Conservation (phyloP, 495 filamentous ascomycete species). For the Antarctomyces pellizariae region DNA sequence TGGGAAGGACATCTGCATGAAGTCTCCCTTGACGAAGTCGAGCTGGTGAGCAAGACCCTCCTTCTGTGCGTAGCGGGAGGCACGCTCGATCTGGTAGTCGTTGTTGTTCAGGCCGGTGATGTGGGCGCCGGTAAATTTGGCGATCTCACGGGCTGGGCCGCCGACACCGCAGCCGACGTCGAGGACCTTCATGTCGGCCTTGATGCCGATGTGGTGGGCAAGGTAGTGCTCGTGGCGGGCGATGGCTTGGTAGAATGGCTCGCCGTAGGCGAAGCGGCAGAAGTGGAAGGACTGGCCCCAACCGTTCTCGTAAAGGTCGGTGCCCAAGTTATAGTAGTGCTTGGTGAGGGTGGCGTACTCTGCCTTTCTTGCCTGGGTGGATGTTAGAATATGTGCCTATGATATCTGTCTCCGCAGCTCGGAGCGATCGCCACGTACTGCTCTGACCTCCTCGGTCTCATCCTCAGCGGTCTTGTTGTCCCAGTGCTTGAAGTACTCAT, state of each 20-base stretch:
- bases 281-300: conserved; percentile 96
- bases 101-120: conserved; percentile 96
- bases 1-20: conserved; percentile 98
- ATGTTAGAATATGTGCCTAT: conserved; percentile 8
- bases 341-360: conserved; percentile 91
- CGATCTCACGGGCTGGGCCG: conserved; percentile 91
- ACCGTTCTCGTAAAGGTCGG: conserved; percentile 92
- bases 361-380: conserved; percentile 41
- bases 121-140: conserved; percentile 79
- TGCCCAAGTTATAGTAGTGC: conserved; percentile 99
- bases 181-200: conserved; percentile 68
- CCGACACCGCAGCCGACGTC: conserved; percentile 97
- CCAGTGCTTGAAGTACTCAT: conserved; percentile 99
- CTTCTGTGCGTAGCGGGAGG: conserved; percentile 58
- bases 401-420: not conserved
- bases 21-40: conserved; percentile 85
- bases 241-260: conserved; percentile 80
- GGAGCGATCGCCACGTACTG: conserved; percentile 24
- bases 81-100: conserved; percentile 96
- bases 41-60: conserved; percentile 67
- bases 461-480: conserved; percentile 68
- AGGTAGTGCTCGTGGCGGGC: conserved; percentile 98
- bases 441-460: conserved; percentile 64
- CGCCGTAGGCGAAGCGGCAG: conserved; percentile 79
- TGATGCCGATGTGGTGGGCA: conserved; percentile 69